Conservation (phyloP, 768 basidiomycete genomes). For the Leccinum longicurvipes region DNA sequence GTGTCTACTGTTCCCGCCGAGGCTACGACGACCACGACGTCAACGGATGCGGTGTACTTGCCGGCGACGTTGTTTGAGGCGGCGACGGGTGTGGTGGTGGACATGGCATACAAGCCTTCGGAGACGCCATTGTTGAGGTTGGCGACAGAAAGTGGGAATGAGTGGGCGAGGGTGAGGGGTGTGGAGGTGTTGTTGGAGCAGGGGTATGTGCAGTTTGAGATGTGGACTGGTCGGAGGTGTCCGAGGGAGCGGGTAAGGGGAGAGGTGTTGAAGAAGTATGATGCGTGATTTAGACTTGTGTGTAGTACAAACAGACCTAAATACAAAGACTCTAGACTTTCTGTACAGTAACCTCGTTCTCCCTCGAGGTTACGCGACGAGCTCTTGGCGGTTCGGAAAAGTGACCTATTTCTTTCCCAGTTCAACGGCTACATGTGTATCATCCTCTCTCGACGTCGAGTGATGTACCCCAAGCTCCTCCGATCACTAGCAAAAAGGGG, state of each 20-base stretch:
- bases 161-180: constrained; percentile 75
- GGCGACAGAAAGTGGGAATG: constrained; percentile 55
- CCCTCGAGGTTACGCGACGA: no score
- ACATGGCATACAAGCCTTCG: constrained; percentile 92
- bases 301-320: no score
- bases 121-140: constrained; percentile 76
- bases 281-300: not conserved
- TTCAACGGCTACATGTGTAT: no score
- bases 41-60: constrained; percentile 41
- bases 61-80: constrained; percentile 54
- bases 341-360: no score
- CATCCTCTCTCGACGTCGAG: no score
- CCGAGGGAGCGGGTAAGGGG: constrained; percentile 47
- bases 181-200: constrained; percentile 87
- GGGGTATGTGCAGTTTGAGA: constrained; percentile 79
- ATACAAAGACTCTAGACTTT: no score
- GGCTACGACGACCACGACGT: constrained; percentile 40
- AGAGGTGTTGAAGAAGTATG: constrained; percentile 48
- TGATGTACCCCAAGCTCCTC: no score
- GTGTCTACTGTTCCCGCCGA: constrained; percentile 85
- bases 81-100: constrained; percentile 75
- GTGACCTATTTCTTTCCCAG: no score
- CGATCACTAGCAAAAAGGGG: no score
- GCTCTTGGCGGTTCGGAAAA: no score
- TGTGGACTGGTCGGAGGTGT: constrained; percentile 72